Evolutionary conservation across 139 green algal species (phyloP), one percentile per base, ranked within the genome.

Genomic region (Volvox africanus): DNA sequence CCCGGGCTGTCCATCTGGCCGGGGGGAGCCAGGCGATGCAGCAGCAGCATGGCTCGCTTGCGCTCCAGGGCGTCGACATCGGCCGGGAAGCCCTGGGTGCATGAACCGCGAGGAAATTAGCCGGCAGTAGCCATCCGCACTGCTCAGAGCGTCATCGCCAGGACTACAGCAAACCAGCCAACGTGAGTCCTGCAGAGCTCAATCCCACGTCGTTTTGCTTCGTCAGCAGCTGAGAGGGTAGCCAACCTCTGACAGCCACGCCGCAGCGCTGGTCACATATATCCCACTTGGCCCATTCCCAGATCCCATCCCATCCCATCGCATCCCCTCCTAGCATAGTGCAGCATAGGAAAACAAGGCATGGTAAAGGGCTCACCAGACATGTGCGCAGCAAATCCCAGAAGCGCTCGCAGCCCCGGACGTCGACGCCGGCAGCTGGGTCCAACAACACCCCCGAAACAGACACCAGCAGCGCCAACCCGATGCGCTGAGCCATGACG

Each of bases 1-100:
- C 44, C 82, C 22, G 91, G 82, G 35, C 22, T 35, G 22, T 1
- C 1, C 62, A 89, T 24, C 85, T 85, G 50, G 2, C 24, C 87
- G 30, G 81, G 5, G 0, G 87, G 87, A 61, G 90, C 28, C 87
- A 90, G 81, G 22, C 67, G 79, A 87, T 92, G 80, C 44, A 93
- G 87, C 61, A 93, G 61, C 68, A 88, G 71, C 69, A 86, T 11
- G 17, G 87, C 91, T 16, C 91, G 61, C 81, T 92, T 92, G 36
- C 91, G 87, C 55, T 93, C 91, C 75, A 93, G 61, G 28, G 87
- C 71, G 75, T 93, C 91, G 18, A n/a, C 28, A 61, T 86, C 91
- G 75, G 80, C 68, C 37, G 82, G 21, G 22, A 91, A 78, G 0
- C n/a, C 79, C 73, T 90, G 86, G 1, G 55, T 32, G 14, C 71